Base-by-base conservation (phyloP, 805 yeast genomes). In the Starmerella roubikii region DNA sequence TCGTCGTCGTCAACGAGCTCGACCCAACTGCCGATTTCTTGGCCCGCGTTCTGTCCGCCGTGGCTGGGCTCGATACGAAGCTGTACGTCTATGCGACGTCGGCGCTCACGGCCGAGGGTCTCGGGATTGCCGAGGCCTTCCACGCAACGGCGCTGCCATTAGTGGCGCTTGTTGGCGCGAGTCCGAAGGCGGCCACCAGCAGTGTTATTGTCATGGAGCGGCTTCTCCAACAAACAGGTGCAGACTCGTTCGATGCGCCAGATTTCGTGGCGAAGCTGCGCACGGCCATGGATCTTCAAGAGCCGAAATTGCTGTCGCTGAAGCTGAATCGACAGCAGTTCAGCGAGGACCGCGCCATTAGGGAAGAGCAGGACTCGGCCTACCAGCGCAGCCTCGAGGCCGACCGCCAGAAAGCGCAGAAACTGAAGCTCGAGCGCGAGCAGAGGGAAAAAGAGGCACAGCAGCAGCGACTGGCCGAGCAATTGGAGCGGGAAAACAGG, bases 51-150 rank as follows among this genome's bases (percentile, higher is more conserved):
- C 28, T 32, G 21, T 30, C 28, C 55, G 84, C 34, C 60, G 74
- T 13, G n/a, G 20, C 42, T 38, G 12, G 42, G 30, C 28, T 72
- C 81, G 38, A 59, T 71, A 68, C 67, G 34, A 68, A 80, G 32
- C 55, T 77, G 2, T 47, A 82, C 3, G 59, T 82, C 2, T 88
- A 97, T 97, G 93, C 86, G 30, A 94, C 95, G 8, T 78, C 82
- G 53, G 71, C 79, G 19, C 68, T 71, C n/a, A 74, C 75, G 40
- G 73, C 85, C 17, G 97, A 88, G 56, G 82, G 88, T 1, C 76
- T 72, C 53, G 93, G 83, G 50, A 76, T 84, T 13, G 79, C 93
- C 0, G 76, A 79, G 52, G 74, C 78, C 28, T 68, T 86, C 43
- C 70, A 72, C 41, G 77, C 78, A 30, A 69, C 83, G 17, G 69